Percentiles rank a stretch among this genome's conserved stretches.
phyloP scores from a whole-genome alignment of 176 grass and related monocot species.

The Paspalum vaginatum region DNA sequence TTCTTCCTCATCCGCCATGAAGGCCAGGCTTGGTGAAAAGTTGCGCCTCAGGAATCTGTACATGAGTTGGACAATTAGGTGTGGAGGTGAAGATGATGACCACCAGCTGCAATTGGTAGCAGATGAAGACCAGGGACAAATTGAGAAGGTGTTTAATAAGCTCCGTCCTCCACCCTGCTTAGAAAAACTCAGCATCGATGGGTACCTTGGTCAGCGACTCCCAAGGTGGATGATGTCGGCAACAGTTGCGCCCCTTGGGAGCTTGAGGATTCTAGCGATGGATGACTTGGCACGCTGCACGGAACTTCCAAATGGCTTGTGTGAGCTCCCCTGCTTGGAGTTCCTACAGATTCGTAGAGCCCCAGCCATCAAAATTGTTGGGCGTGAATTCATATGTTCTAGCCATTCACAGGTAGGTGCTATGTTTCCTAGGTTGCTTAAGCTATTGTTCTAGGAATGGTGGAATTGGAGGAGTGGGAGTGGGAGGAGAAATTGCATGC shows the following conservation, averaged over 20 bases:
- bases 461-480: neutral
- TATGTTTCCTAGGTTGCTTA: neutral
- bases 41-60: neutral
- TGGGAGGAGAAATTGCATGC: neutral
- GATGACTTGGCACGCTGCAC: neutral
- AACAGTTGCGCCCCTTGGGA: too few relatives aligned
- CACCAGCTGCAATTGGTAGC: neutral
- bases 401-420: neutral
- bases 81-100: too few relatives aligned
- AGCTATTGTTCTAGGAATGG: neutral
- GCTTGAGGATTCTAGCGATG: neutral
- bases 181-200: neutral
- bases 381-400: neutral
- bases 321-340: neutral
- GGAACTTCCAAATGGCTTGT: constrained; percentile 10
- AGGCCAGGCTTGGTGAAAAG: constrained; percentile 12
- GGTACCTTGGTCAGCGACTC: constrained; percentile 7
- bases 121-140: neutral
- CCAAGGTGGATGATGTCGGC: constrained; percentile 7
- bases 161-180: constrained; percentile 1
- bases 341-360: neutral
- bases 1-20: neutral
- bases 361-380: neutral
- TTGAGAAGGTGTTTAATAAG: constrained; percentile 16
- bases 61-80: neutral